phyloP scores from a whole-genome alignment of 768 basidiomycete species.

The Boletus eberwhitei region DNA sequence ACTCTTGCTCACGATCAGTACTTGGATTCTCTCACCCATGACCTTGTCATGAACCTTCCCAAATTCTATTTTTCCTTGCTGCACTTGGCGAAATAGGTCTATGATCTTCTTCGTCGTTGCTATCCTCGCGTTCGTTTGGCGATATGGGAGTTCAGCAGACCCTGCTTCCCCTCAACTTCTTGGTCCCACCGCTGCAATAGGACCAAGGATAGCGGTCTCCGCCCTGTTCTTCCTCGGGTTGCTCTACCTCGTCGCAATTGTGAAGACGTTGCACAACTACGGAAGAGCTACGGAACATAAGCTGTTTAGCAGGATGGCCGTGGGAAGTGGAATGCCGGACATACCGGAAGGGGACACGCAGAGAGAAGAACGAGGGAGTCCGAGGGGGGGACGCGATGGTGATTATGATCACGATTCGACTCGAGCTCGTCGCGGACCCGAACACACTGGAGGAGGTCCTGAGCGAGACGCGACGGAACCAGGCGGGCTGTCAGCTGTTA shows the following conservation, averaged over 20 bases:
- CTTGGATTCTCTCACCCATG: neutral
- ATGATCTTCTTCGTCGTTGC: slow-evolving; percentile 63
- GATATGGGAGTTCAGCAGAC: slow-evolving; percentile 50
- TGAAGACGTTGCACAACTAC: slow-evolving; percentile 60
- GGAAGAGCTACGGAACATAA: slow-evolving; percentile 27
- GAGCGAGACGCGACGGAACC: slow-evolving; percentile 11
- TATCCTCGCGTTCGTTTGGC: slow-evolving; percentile 68
- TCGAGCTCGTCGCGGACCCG: slow-evolving; percentile 10
- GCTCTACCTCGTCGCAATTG: slow-evolving; percentile 58
- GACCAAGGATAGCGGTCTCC: slow-evolving; percentile 55
- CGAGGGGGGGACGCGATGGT: slow-evolving; percentile 2
- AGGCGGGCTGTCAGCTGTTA: slow-evolving; percentile 24
- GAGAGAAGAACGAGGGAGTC: neutral
- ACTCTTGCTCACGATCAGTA: neutral
- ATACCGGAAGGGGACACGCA: neutral
- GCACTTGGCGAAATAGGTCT: slow-evolving; percentile 39
- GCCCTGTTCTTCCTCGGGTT: slow-evolving; percentile 53
- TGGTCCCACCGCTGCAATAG: slow-evolving; percentile 39
- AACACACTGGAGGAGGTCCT: neutral
- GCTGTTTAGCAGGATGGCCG: neutral
- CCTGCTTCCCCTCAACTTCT: slow-evolving; percentile 34
- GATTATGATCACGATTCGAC: neutral
- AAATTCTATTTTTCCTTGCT: neutral
- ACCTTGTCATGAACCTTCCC: neutral
- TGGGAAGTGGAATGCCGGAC: neutral